Percentiles rank a stretch among this genome's conserved stretches.
Conservation (phyloP, 2,329 filamentous ascomycete species). For the Colletotrichum orchidophilum region DNA sequence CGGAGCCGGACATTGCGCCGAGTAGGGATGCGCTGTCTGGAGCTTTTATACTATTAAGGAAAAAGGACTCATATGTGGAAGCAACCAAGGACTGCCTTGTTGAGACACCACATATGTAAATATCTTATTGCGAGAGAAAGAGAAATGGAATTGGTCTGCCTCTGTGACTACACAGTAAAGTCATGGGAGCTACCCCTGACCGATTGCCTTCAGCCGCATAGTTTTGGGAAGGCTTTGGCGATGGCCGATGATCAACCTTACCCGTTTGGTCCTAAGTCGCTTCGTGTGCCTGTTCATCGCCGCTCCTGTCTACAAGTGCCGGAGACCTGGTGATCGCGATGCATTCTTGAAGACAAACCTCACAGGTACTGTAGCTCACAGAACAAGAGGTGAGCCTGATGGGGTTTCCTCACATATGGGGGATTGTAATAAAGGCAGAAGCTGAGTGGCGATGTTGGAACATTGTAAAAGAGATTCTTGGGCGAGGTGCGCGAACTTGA, state of each 20-base stretch:
- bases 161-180: neutral
- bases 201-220: constrained; percentile 22
- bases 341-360: neutral
- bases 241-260: neutral
- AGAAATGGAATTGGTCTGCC: neutral
- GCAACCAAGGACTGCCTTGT: neutral
- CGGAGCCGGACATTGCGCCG: constrained; percentile 7
- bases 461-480: neutral
- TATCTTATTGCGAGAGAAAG: neutral
- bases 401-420: neutral
- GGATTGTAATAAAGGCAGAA: neutral
- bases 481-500: too few relatives aligned
- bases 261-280: neutral
- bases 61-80: neutral
- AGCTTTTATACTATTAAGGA: neutral
- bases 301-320: neutral
- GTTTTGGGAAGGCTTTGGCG: constrained; percentile 16
- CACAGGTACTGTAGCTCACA: neutral
- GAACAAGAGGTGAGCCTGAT: too few relatives aligned
- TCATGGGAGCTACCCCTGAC: constrained; percentile 4
- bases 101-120: neutral
- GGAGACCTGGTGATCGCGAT: neutral
- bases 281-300: neutral
- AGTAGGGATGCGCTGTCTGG: neutral
- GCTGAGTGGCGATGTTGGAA: neutral